Evolutionary conservation across 495 filamentous ascomycete genomes (phyloP).

Genomic region (Penicillium flavigenum): DNA sequence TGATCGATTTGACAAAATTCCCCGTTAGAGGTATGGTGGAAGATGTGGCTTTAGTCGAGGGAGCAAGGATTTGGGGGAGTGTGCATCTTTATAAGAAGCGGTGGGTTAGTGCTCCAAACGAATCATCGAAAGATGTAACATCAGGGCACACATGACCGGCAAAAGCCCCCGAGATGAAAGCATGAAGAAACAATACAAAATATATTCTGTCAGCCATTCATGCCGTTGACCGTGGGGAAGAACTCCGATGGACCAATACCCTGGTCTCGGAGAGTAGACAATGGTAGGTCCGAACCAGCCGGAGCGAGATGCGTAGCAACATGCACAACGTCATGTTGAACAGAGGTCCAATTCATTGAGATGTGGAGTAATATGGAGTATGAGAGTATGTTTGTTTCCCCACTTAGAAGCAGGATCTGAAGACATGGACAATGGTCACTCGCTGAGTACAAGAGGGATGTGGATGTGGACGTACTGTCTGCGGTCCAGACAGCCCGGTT

Average conservation of each 20-base stretch:
- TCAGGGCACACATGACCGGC: constrained; percentile 10
- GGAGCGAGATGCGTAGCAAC: constrained; percentile 18
- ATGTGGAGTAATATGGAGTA: constrained; percentile 24
- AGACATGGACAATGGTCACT: constrained; percentile 6
- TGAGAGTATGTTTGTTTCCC: constrained; percentile 10
- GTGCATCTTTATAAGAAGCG: constrained; percentile 21
- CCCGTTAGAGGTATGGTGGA: background rate
- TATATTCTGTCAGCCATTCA: constrained; percentile 5
- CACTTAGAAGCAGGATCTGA: constrained; percentile 8
- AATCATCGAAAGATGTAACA: constrained; percentile 6
- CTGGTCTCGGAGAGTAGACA: constrained; percentile 12
- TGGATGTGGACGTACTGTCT: background rate
- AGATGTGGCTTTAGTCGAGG: background rate
- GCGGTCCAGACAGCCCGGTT: background rate
- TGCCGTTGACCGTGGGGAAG: constrained; percentile 15
- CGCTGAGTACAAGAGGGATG: background rate
- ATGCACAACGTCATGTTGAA: constrained; percentile 27
- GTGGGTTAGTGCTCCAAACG: constrained; percentile 14
- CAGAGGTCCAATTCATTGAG: constrained; percentile 11
- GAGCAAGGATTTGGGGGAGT: background rate
- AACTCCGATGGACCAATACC: constrained; percentile 7
- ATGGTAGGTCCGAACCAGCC: constrained; percentile 23
- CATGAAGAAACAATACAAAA: constrained; percentile 17
- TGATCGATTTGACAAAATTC: background rate
- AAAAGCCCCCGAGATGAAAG: constrained; percentile 13